Conservation (phyloP, 2,329 filamentous ascomycete genomes). For the Clonostachys sp. region DNA sequence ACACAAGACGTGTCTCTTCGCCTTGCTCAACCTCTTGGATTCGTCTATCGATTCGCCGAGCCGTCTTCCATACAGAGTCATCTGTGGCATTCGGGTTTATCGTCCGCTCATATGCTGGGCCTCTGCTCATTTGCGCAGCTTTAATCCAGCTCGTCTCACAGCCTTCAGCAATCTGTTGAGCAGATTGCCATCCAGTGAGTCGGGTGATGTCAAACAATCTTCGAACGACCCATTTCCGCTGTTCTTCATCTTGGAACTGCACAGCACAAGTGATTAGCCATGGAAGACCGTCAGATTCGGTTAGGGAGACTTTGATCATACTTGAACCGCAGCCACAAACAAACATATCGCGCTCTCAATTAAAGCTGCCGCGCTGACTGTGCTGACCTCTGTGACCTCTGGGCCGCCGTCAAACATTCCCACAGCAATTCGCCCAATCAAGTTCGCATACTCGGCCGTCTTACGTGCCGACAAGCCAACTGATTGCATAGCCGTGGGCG, state of each 20-base stretch:
- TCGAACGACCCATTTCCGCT: constrained; percentile 74
- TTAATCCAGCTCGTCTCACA: constrained; percentile 84
- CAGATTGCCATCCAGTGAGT: constrained; percentile 84
- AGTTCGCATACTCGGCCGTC: constrained; percentile 66
- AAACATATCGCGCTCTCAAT: constrained; percentile 79
- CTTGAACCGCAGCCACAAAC: constrained; percentile 81
- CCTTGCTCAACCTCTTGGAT: constrained; percentile 40
- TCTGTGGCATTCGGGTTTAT: constrained; percentile 13
- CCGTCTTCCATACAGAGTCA: constrained; percentile 29
- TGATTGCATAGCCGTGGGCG: constrained; percentile 82
- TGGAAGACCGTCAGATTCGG: neutral
- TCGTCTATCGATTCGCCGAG: constrained; percentile 42
- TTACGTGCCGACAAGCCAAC: constrained; percentile 71
- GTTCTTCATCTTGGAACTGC: constrained; percentile 65
- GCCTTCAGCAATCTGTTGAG: constrained; percentile 73
- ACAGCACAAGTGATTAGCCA: constrained; percentile 6
- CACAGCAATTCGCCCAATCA: constrained; percentile 76
- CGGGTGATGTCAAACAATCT: constrained; percentile 71
- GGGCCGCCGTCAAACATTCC: constrained; percentile 58
- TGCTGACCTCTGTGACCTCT: constrained; percentile 59
- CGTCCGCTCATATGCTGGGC: constrained; percentile 63
- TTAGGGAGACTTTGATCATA: constrained; percentile 20
- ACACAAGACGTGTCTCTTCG: constrained; percentile 43
- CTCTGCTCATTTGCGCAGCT: constrained; percentile 66
- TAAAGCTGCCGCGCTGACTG: constrained; percentile 72